Conservation (phyloP, 805 yeast genomes). For the Yamadazyma philogaea region DNA sequence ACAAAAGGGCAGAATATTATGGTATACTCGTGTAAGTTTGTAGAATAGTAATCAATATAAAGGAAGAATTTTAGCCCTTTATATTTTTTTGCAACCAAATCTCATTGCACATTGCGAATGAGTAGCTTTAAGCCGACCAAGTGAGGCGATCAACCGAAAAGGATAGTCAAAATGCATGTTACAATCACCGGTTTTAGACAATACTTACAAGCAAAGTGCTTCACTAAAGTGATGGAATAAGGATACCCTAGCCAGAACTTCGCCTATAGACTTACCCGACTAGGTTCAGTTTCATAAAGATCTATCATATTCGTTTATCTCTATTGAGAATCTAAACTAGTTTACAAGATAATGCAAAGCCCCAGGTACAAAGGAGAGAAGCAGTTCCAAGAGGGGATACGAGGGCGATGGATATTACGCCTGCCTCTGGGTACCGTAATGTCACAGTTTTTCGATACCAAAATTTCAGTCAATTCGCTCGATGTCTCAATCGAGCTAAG, state of each 20-base stretch:
- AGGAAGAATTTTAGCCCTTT: not conserved
- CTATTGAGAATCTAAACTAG: constrained; percentile 6
- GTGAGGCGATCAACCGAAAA: no score
- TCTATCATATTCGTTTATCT: constrained; percentile 2
- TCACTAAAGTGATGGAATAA: no score
- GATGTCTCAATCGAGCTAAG: no score
- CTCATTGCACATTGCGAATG: not conserved
- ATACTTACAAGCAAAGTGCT: no score
- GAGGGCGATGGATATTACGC: no score
- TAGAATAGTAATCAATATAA: not conserved
- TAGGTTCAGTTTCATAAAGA: not conserved
- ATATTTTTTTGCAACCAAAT: constrained; percentile 2
- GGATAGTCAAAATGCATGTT: no score
- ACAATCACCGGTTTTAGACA: no score
- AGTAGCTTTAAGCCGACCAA: not conserved
- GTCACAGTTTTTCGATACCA: no score
- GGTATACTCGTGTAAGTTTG: constrained; percentile 64
- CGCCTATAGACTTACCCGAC: not conserved
- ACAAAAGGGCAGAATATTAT: constrained; percentile 64
- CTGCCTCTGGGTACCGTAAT: no score
- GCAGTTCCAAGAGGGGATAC: no score
- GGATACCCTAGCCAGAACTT: not conserved
- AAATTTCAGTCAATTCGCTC: no score
- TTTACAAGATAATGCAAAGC: not conserved
- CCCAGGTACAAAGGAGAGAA: no score